Evolutionary conservation across 768 basidiomycete species (phyloP), one percentile per base, ranked within the genome.

Genomic region (Boletus barrowsii): DNA sequence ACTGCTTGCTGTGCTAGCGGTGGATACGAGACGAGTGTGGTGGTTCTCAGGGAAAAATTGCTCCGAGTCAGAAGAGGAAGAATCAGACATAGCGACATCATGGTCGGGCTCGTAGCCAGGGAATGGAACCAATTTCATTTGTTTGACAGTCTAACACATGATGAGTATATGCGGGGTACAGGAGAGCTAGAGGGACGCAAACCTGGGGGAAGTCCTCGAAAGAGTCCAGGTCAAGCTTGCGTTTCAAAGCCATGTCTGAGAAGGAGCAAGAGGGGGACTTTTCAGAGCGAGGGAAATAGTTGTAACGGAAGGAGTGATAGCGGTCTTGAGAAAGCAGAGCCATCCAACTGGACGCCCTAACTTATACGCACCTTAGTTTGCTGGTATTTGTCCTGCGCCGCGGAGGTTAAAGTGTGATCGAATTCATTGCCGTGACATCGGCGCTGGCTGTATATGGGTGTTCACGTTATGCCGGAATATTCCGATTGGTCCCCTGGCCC

Each of bases 41-140:
- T 78, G 66, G 33, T 67, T 75, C 60, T 78, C 73, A 61, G 76
- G 73, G 60, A 78, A 76, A 77, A 60, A 82, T 65, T 80, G 80
- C 59, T 86, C 83, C 67, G 79, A 78, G 59, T 86, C 86, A 65
- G 74, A 76, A 55, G 71, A 73, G 47, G 76, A 72, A 47, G 69
- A 72, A 60, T 80, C 79, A 63, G 79, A 82, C 90, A 92, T 92
- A 60, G 79, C 73, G 58, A 84, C 78, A 67, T 91, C 88, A 63
- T 74, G 70, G 68, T 89, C 85, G 56, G 72, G 66, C 55, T 82
- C 79, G 55, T 76, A 76, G 63, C 85, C 80, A 51, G 87, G 89
- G 69, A 90, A 90, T 42, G 87, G 86, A 53, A 90, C 75, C 55
- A 88, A 77, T 75, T 86, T 90, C 22, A 87, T 57, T 66, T 90